phyloP scores from a whole-genome alignment of 352 stramenopile species.

The Phytopythium litorale region DNA sequence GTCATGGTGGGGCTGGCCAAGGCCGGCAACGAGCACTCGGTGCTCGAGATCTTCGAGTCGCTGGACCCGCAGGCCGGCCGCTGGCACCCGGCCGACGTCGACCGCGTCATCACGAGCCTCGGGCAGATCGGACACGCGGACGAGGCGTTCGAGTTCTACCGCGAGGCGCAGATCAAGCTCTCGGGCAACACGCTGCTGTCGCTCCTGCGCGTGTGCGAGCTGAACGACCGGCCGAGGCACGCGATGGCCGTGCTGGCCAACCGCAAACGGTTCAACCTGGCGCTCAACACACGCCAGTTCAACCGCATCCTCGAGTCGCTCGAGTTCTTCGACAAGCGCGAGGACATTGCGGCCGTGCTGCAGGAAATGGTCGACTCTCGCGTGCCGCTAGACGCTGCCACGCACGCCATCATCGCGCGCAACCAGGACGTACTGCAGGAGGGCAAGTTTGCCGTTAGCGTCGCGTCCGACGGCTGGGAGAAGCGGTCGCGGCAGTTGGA shows the following conservation, averaged over 20 bases:
- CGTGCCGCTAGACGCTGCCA: conserved; percentile 21
- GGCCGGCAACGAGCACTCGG: conserved; percentile 21
- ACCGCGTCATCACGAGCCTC: conserved; percentile 50
- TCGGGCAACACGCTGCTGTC: conserved; percentile 37
- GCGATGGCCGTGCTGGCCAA: conserved; percentile 46
- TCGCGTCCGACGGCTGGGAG: background rate
- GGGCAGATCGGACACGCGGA: conserved; percentile 31
- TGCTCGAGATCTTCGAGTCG: conserved; percentile 28
- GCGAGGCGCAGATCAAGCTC: conserved; percentile 37
- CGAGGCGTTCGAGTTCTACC: conserved; percentile 62
- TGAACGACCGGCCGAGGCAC: conserved; percentile 35
- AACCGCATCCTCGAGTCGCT: conserved; percentile 40
- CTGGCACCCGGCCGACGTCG: conserved; percentile 43
- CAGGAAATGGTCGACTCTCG: conserved; percentile 36
- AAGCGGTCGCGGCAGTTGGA: conserved; percentile 19
- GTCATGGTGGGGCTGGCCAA: conserved; percentile 42
- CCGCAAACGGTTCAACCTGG: conserved; percentile 47
- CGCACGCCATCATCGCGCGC: conserved; percentile 28
- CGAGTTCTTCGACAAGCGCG: conserved; percentile 24
- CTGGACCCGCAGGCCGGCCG: conserved; percentile 23
- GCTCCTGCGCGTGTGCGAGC: conserved; percentile 40
- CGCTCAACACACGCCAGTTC: conserved; percentile 35
- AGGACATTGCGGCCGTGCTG: conserved; percentile 31
- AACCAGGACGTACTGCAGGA: conserved; percentile 30
- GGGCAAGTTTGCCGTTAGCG: conserved; percentile 20